A percentile compares a stretch with the other conserved stretches of the same genome.
Evolutionary conservation across 176 grass and related monocot genomes (phyloP).

Genomic region (Rhynchospora breviuscula): DNA sequence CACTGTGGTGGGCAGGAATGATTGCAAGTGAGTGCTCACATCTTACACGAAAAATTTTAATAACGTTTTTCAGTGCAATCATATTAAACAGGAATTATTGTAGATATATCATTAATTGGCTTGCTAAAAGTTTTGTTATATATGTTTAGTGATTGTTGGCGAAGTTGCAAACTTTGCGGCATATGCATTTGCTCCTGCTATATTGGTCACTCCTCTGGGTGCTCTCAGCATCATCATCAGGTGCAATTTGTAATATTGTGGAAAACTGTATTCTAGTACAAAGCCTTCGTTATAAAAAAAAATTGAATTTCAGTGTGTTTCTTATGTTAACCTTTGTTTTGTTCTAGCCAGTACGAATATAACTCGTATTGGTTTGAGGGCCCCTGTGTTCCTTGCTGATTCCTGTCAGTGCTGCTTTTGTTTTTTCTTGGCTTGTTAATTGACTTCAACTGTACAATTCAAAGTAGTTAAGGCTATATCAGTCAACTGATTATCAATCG

Average conservation of each 20-base stretch:
- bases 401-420: neutral
- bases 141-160: constrained; percentile 83
- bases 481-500: neutral
- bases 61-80: neutral
- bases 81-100: constrained; percentile 21
- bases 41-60: constrained; percentile 12
- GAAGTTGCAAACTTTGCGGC: constrained; percentile 96
- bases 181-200: constrained; percentile 98
- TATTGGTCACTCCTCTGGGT: constrained; percentile 91
- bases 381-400: neutral
- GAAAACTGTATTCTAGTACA: neutral
- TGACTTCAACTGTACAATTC: neutral
- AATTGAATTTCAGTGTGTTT: neutral
- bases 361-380: neutral
- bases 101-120: neutral
- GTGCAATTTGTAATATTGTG: constrained; percentile 14
- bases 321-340: neutral
- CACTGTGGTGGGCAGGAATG: constrained; percentile 97
- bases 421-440: neutral
- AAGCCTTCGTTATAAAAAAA: neutral
- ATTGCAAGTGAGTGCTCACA: constrained; percentile 64
- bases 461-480: neutral
- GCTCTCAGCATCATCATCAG: constrained; percentile 96
- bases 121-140: neutral
- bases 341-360: neutral